Percentiles rank a stretch among this genome's conserved stretches.
These are phyloP conservation scores for Daedalea quercina DNA, from an alignment of 768 basidiomycete genomes.

Conservation along the genomic window DNA sequence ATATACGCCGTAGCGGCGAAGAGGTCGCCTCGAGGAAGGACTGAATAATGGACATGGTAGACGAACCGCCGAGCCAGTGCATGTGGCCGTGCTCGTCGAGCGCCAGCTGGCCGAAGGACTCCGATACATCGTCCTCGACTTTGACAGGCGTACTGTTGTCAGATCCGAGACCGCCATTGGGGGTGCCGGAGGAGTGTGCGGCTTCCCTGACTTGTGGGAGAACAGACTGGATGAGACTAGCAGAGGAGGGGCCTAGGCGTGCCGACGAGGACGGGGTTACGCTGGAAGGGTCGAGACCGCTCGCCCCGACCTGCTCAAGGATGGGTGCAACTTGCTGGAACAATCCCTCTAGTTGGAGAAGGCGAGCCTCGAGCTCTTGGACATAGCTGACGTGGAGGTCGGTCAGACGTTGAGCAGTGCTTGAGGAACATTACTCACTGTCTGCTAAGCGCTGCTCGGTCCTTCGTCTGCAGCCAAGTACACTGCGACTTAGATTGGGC, in stretches of 20 bases:
- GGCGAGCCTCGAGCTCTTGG: conserved; percentile 82
- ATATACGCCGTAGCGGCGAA: conserved; percentile 68
- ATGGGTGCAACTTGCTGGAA: conserved; percentile 78
- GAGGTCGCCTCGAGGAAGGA: conserved; percentile 76
- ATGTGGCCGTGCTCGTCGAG: conserved; percentile 86
- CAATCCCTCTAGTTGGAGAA: conserved; percentile 84
- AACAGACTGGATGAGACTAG: conserved; percentile 19
- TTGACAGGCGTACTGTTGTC: conserved; percentile 39
- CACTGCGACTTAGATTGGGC: conserved; percentile 67
- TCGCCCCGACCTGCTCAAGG: conserved; percentile 62
- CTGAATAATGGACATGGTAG: conserved; percentile 88
- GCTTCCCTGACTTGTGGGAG: conserved; percentile 16
- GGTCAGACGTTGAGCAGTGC: conserved; percentile 8
- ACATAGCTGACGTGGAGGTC: conserved; percentile 55
- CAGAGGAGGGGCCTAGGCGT: conserved; percentile 4
- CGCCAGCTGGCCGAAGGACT: conserved; percentile 82
- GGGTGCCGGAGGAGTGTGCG: conserved; percentile 4
- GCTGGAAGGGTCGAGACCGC: conserved; percentile 26
- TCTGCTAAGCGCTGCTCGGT: conserved; percentile 82
- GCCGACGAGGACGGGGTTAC: conserved; percentile 11
- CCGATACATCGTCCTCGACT: conserved; percentile 70
- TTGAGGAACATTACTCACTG: conserved; percentile 51
- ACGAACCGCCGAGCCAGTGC: conserved; percentile 90
- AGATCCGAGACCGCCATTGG: conserved; percentile 19
- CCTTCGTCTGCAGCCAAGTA: conserved; percentile 88